Evolutionary conservation across 2,329 filamentous ascomycete genomes (phyloP).

Genomic region (Scedosporium dehoogii): DNA sequence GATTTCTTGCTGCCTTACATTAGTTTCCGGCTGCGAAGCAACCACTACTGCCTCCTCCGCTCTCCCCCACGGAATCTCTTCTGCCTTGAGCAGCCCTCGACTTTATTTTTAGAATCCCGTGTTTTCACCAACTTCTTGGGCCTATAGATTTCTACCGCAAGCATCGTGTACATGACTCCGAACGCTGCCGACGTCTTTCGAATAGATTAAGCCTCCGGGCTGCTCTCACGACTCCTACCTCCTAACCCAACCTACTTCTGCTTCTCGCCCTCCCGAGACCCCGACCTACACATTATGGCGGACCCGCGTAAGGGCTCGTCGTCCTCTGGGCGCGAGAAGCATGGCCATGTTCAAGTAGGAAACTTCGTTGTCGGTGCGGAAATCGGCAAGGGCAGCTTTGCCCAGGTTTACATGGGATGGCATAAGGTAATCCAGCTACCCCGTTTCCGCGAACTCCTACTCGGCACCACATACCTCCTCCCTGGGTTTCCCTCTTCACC

Average conservation of each 20-base stretch:
- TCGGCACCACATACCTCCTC: too few species aligned
- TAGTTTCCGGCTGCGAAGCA: neutral
- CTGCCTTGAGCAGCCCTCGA: neutral
- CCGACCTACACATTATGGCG: conserved; percentile 6
- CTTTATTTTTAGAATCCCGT: neutral
- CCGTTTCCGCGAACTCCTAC: neutral
- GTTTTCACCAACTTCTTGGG: neutral
- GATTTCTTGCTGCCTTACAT: conserved; percentile 1
- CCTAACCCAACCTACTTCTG: neutral
- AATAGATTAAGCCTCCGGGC: conserved; percentile 27
- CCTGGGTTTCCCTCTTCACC: too few species aligned
- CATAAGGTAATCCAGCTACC: conserved; percentile 52
- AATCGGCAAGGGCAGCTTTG: conserved; percentile 96
- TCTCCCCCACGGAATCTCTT: neutral
- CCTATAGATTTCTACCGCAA: neutral
- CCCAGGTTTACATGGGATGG: conserved; percentile 80
- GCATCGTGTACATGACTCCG: conserved; percentile 29
- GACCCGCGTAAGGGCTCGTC: conserved; percentile 8
- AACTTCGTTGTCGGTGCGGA: conserved; percentile 76
- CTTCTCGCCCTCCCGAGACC: neutral
- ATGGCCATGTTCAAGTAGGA: conserved; percentile 37
- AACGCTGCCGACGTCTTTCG: conserved; percentile 23
- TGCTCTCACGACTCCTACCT: conserved; percentile 10
- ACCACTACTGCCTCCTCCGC: neutral
- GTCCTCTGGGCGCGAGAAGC: conserved; percentile 4